Percentiles rank a stretch among this genome's conserved stretches.
Evolutionary conservation across 1,139 yeast genomes (phyloP).

Genomic region (Geotrichum histeridarum): DNA sequence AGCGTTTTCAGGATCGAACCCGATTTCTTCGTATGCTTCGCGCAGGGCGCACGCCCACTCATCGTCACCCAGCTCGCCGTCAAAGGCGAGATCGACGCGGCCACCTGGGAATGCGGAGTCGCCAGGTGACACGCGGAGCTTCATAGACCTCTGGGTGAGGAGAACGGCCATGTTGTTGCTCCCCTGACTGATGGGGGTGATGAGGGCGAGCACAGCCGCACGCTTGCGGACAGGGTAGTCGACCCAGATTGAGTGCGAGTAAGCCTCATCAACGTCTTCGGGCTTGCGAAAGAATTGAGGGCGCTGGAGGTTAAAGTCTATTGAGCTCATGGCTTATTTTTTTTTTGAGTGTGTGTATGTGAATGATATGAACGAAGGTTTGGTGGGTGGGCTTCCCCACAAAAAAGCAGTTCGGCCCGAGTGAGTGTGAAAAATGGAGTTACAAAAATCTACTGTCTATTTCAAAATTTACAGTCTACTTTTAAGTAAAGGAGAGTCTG

Average conservation of each 20-base stretch:
- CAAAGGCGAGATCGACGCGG: constrained; percentile 51
- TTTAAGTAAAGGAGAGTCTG: constrained; percentile 27
- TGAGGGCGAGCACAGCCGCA: constrained; percentile 60
- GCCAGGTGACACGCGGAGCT: constrained; percentile 67
- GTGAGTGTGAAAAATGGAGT: too few species aligned
- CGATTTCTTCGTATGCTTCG: constrained; percentile 81
- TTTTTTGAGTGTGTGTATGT: background rate
- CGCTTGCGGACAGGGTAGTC: constrained; percentile 51
- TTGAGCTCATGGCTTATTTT: background rate
- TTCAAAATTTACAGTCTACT: constrained; percentile 18
- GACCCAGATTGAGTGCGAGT: constrained; percentile 43
- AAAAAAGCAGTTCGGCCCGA: background rate
- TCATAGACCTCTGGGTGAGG: constrained; percentile 65
- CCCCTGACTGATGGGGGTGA: constrained; percentile 47
- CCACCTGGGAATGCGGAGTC: constrained; percentile 93
- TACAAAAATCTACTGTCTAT: background rate
- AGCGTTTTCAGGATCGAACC: constrained; percentile 43
- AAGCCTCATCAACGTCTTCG: background rate
- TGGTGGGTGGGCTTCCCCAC: background rate
- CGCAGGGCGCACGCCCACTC: constrained; percentile 73
- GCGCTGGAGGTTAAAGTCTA: background rate
- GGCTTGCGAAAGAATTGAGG: background rate
- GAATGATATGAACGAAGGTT: too few species aligned
- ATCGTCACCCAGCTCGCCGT: constrained; percentile 43
- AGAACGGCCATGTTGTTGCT: constrained; percentile 67